Conservation (phyloP, 2,329 filamentous ascomycete species). For the Cercospora canescens region DNA sequence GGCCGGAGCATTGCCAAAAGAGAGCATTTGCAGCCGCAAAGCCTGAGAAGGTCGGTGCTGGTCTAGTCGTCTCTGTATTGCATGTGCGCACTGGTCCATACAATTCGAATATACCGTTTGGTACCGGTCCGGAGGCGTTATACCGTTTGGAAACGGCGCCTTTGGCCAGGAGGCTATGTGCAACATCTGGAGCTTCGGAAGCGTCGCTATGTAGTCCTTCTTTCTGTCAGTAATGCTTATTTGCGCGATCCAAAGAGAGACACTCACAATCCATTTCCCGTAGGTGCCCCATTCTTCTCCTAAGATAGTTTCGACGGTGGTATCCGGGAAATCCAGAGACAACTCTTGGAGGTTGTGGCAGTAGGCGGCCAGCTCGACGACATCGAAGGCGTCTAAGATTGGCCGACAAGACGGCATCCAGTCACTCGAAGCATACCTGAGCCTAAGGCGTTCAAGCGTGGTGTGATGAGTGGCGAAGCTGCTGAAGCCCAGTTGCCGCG, state of each 20-base stretch:
- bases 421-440: neutral
- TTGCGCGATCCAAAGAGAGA: neutral
- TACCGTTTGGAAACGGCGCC: neutral
- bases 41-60: neutral
- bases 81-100: neutral
- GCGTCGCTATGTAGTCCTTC: neutral
- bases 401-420: neutral
- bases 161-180: neutral
- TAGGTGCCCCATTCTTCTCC: neutral
- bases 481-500: neutral
- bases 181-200: neutral
- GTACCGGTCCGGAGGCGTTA: neutral
- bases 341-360: neutral
- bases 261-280: neutral
- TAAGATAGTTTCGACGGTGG: neutral
- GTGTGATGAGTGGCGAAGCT: neutral
- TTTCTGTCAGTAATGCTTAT: neutral
- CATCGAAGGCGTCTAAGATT: neutral
- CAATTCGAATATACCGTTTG: neutral
- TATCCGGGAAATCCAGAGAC: neutral
- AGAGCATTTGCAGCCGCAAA: neutral
- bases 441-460: neutral
- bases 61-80: neutral
- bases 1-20: neutral
- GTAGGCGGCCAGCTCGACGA: neutral